Evolutionary conservation across 768 basidiomycete genomes (phyloP).

Genomic region (Psilocybe cubensis): DNA sequence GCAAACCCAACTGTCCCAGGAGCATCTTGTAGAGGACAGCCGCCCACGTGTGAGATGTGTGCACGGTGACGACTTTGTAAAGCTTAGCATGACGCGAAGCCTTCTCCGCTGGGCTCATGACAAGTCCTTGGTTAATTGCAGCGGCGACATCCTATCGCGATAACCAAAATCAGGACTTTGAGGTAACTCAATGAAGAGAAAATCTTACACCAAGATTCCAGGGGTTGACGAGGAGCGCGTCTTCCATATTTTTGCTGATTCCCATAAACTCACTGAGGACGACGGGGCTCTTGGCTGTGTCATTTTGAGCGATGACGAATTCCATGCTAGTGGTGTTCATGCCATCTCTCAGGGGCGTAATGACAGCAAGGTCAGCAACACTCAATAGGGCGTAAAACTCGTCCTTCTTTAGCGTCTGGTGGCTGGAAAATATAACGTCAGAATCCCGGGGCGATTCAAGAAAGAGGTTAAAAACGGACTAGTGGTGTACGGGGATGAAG

Average conservation of each 20-base stretch:
- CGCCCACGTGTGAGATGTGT: conserved; percentile 96
- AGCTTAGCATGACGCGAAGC: conserved; percentile 71
- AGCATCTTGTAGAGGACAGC: conserved; percentile 88
- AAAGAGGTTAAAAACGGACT: conserved; percentile 57
- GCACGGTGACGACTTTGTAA: conserved; percentile 85
- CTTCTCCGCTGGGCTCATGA: conserved; percentile 83
- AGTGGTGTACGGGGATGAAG: conserved; percentile 97
- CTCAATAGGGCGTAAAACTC: conserved; percentile 96
- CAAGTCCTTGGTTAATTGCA: conserved; percentile 86
- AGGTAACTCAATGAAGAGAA: conserved; percentile 1
- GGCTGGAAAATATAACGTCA: conserved; percentile 52
- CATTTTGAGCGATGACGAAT: conserved; percentile 92
- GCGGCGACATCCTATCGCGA: conserved; percentile 75
- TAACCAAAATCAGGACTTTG: no score
- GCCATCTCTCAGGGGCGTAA: conserved; percentile 94
- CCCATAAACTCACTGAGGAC: conserved; percentile 98
- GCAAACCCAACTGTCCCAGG: conserved; percentile 76
- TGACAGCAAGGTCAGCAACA: conserved; percentile 93
- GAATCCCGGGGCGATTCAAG: background rate
- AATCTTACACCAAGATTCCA: conserved; percentile 86
- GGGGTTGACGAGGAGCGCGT: conserved; percentile 89
- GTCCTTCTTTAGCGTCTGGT: conserved; percentile 96
- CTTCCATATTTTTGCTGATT: conserved; percentile 88
- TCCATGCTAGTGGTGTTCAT: conserved; percentile 99
- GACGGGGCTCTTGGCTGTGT: conserved; percentile 81